These are phyloP conservation scores for Solanum lignicaule DNA, from an alignment of 257 asterid species.

Conservation along the genomic window DNA sequence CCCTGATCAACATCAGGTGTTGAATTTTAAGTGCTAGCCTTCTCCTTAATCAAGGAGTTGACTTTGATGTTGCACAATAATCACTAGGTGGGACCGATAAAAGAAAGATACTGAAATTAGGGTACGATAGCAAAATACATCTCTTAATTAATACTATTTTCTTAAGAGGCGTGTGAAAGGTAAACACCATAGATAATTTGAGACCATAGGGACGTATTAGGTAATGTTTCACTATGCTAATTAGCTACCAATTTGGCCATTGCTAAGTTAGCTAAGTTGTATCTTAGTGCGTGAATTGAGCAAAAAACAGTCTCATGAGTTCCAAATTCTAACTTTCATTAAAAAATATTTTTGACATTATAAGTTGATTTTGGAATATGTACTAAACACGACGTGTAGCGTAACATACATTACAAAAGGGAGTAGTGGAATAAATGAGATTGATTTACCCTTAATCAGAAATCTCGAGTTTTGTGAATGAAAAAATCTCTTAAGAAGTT, in stretches of 20 bases:
- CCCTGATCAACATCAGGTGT: neutral
- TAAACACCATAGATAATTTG: neutral
- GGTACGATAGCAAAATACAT: neutral
- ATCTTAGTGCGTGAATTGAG: neutral
- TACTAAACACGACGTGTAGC: neutral
- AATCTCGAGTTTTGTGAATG: neutral
- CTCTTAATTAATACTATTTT: neutral
- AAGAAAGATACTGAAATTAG: neutral
- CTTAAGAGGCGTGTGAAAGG: neutral
- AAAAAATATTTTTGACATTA: neutral
- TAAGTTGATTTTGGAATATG: neutral
- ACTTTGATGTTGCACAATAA: neutral
- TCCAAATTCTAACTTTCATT: neutral
- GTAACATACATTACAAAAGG: neutral
- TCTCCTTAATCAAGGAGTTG: neutral
- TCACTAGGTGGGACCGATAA: neutral
- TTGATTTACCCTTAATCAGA: neutral
- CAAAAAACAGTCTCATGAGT: neutral
- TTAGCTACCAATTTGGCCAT: neutral
- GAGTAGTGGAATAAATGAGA: neutral
- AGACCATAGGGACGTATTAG: neutral
- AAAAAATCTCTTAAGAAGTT: fast-evolving
- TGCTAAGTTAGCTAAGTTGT: neutral
- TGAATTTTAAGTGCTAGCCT: neutral
- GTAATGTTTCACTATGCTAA: neutral